Percentiles rank a stretch among this genome's conserved stretches.
Evolutionary conservation across 208 protist species (phyloP).

Genomic region (Leishmania aethiopica): DNA sequence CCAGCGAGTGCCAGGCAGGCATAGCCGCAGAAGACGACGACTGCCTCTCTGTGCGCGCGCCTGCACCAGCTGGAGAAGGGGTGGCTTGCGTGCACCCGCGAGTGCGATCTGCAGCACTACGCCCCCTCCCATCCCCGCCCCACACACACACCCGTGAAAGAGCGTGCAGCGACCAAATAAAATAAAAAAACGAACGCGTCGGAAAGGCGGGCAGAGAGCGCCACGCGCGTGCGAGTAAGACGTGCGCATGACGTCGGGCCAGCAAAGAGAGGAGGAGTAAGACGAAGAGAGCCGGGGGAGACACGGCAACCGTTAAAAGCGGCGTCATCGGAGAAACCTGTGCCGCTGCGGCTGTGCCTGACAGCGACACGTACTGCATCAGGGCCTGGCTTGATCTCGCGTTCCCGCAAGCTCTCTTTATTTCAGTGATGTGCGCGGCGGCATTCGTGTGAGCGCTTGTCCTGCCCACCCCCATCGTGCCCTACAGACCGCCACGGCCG

Average conservation of each 20-base stretch:
- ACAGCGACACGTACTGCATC: neutral
- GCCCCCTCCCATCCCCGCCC: neutral
- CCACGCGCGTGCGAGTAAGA: neutral
- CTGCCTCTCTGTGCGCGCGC: neutral
- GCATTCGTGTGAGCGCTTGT: neutral
- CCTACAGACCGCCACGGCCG: neutral
- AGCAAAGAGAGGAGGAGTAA: neutral
- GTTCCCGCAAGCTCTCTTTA: neutral
- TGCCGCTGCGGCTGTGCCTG: neutral
- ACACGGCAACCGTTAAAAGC: too few species aligned
- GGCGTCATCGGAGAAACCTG: neutral
- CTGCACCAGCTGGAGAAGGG: neutral
- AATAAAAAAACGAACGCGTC: neutral
- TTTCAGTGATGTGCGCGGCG: neutral
- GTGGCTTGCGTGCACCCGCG: neutral
- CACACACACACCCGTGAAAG: neutral
- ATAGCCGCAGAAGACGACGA: neutral
- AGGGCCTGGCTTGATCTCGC: neutral
- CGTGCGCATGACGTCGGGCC: neutral
- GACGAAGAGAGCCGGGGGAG: neutral
- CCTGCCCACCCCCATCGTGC: neutral
- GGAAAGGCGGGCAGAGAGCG: neutral
- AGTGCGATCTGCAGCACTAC: neutral
- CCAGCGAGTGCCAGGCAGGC: constrained; percentile 42
- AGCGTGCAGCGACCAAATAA: neutral